Conservation (phyloP, 2,329 filamentous ascomycete genomes). For the Fusarium napiforme region DNA sequence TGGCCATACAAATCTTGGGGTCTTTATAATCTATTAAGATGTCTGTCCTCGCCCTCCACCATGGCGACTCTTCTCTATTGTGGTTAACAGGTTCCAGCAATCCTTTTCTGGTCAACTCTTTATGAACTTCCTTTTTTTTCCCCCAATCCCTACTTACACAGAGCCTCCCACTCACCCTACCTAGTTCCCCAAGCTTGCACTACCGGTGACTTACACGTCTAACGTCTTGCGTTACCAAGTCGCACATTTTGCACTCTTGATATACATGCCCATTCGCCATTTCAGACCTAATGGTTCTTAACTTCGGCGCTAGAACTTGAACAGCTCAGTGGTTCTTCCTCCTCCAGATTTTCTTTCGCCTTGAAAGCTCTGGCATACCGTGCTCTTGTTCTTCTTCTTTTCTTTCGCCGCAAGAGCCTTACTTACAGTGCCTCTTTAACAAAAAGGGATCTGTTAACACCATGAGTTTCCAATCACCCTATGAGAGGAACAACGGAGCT, state of each 20-base stretch:
- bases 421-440: not conserved
- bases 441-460: not conserved
- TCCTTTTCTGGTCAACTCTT: not conserved
- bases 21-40: conserved; percentile 26
- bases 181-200: not conserved
- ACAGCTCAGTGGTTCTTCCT: not conserved
- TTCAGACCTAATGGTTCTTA: not conserved
- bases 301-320: not conserved
- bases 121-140: not conserved
- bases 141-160: not conserved
- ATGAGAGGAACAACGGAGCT: not conserved
- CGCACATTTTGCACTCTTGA: not conserved
- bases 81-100: not conserved
- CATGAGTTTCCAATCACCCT: conserved; percentile 8
- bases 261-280: not conserved
- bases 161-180: not conserved
- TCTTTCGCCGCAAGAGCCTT: not conserved
- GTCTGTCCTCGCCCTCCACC: conserved; percentile 25
- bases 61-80: conserved; percentile 2
- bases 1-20: conserved; percentile 9
- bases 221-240: conserved; percentile 12
- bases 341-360: not conserved
- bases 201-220: conserved; percentile 22
- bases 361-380: not conserved
- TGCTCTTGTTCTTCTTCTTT: not conserved